phyloP scores from a whole-genome alignment of 1,284 basidiomycete species.

The Sporisorium iseilematis-ciliati region DNA sequence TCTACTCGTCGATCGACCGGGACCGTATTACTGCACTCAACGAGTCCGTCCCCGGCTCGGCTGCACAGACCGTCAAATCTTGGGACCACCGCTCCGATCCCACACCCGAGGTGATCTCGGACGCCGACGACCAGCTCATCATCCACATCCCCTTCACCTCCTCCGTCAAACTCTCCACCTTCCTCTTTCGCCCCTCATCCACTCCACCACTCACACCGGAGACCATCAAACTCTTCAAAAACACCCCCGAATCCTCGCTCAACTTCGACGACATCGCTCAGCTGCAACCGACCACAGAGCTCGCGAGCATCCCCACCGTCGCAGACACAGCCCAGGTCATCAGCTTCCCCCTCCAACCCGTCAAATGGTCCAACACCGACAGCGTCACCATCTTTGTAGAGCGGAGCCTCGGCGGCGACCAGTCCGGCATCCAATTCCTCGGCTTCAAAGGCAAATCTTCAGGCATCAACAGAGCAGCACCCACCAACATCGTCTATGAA shows the following conservation, averaged over 20 bases:
- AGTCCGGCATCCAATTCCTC: constrained; percentile 54
- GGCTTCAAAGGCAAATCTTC: constrained; percentile 64
- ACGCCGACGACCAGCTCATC: constrained; percentile 63
- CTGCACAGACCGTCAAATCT: constrained; percentile 53
- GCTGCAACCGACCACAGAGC: constrained; percentile 16
- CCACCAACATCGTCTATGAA: constrained; percentile 66
- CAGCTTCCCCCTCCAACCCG: constrained; percentile 59
- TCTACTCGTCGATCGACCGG: constrained; percentile 56
- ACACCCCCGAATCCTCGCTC: constrained; percentile 39
- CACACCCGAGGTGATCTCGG: constrained; percentile 35
- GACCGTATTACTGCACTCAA: constrained; percentile 58
- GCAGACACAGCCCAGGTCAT: constrained; percentile 52
- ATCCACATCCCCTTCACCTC: constrained; percentile 63
- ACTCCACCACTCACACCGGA: constrained; percentile 48
- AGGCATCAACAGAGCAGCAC: constrained; percentile 35
- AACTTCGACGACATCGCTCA: constrained; percentile 55
- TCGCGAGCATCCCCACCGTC: constrained; percentile 54
- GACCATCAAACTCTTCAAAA: constrained; percentile 58
- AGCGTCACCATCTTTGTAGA: constrained; percentile 61
- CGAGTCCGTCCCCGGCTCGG: constrained; percentile 44
- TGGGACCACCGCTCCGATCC: constrained; percentile 52
- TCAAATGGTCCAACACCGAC: constrained; percentile 64
- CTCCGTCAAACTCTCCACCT: constrained; percentile 55
- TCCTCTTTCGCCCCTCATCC: constrained; percentile 36
- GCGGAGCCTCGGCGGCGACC: constrained; percentile 37